Base-by-base conservation (phyloP, 2,329 filamentous ascomycete species). In the Alternaria gansuensis region DNA sequence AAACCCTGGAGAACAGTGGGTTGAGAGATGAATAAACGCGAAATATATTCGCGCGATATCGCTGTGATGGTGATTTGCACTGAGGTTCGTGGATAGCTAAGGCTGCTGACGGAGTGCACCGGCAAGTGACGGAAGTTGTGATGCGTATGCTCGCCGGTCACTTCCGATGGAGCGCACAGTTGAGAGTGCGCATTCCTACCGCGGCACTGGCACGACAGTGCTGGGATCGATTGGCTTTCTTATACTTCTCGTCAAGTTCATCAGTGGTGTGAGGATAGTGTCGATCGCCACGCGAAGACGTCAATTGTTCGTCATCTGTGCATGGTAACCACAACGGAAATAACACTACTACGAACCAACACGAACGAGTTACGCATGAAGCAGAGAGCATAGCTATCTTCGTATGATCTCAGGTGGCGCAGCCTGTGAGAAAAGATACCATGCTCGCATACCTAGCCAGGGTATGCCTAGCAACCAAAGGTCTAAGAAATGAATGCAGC, bases 91-190 rank as follows among this genome's bases (percentile, higher is more conserved):
- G 68, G 65, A 68, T 69, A 60, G 14, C 51, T 59, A 33, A 58
- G 71, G 69, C 28, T 71, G 66, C 40, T 50, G 64, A 26, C 66
- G 70, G 66, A 43, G 55, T 58, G 44, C 52, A n/a, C 33, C 63
- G 71, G 71, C 61, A 67, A 74, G 24, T 59, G 56, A 63, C 67
- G 72, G 70, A 64, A 63, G 40, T 62, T 49, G 60, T 33, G 65
- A 72, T 68, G 65, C 57, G 63, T 48, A 52, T 57, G 55, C 57
- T 51, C 55, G 53, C 60, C 62, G 64, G 57, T 29, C 48, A 44
- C 39, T 56, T 57, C 64, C 64, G 64, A 60, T 54, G 51, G 29
- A 48, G 41, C 37, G 36, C 26, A 39, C 29, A 33, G 11, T 36
- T 43, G 33, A 26, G 36, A 24, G 46, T 17, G 13, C 28, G 29